Conservation (phyloP, 768 basidiomycete genomes). For the Grammothele lineata region DNA sequence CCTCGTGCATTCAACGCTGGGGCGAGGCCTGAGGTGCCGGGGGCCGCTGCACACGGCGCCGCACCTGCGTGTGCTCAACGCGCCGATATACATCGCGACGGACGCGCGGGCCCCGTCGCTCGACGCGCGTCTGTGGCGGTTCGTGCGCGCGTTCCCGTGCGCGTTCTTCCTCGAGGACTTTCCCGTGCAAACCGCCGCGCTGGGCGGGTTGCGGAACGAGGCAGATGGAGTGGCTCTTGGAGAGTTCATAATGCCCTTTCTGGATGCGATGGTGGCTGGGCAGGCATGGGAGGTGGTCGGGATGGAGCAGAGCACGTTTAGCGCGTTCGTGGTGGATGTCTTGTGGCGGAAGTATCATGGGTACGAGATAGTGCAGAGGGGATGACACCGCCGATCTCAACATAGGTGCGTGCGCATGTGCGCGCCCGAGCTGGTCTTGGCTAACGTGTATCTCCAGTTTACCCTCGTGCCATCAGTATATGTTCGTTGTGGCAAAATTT, state of each 20-base stretch:
- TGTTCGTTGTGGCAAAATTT: too few relatives aligned
- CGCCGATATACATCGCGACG: conserved; percentile 64
- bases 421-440: too few relatives aligned
- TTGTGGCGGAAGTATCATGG: conserved; percentile 61
- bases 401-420: too few relatives aligned
- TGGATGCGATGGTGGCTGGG: conserved; percentile 69
- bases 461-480: too few relatives aligned
- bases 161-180: conserved; percentile 56
- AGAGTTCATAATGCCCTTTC: conserved; percentile 50
- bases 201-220: conserved; percentile 37
- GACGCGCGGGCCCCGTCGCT: conserved; percentile 40
- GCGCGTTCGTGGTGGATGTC: conserved; percentile 61
- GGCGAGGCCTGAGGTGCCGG: conserved; percentile 32
- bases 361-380: conserved; percentile 37
- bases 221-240: conserved; percentile 47
- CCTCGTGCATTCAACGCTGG: not conserved
- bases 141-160: conserved; percentile 60
- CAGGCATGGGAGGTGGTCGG: conserved; percentile 56
- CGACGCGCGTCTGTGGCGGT: conserved; percentile 40
- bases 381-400: too few relatives aligned
- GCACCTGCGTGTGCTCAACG: conserved; percentile 41
- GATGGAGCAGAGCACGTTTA: conserved; percentile 75
- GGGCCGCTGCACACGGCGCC: conserved; percentile 37
- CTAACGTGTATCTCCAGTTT: too few relatives aligned
- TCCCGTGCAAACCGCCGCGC: conserved; percentile 16